Conservation (phyloP, 768 basidiomycete species). For the Phylloporus sp. region DNA sequence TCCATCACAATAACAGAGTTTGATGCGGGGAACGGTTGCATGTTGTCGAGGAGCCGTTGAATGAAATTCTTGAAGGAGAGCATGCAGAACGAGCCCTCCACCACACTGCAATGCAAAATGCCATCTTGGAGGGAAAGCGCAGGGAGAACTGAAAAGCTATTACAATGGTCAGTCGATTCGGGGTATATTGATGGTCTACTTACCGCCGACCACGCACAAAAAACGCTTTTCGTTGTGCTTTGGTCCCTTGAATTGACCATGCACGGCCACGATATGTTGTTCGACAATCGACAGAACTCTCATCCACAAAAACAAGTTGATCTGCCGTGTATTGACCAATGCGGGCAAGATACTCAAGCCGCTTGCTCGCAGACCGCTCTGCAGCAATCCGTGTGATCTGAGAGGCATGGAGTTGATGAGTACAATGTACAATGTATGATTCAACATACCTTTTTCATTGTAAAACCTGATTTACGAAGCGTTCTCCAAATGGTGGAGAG, state of each 20-base stretch:
- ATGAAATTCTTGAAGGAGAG: background rate
- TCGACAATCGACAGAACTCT: background rate
- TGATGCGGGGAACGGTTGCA: background rate
- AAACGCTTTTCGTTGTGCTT: background rate
- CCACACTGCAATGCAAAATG: background rate
- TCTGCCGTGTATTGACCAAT: background rate
- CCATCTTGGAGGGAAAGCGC: background rate
- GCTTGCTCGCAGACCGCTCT: background rate
- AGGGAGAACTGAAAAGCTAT: slow-evolving; percentile 6
- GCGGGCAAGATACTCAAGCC: background rate
- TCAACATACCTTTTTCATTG: background rate
- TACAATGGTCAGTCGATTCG: background rate
- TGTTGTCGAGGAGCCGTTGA: background rate
- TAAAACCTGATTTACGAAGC: background rate
- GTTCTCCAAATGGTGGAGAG: background rate
- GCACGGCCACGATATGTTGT: background rate
- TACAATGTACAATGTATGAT: background rate
- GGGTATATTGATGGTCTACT: background rate
- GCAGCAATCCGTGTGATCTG: background rate
- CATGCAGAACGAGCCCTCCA: background rate
- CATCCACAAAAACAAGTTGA: background rate
- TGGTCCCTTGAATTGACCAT: background rate
- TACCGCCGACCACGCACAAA: background rate
- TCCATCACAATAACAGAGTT: slow-evolving; percentile 5
- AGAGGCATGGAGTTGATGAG: background rate